Evolutionary conservation across 768 basidiomycete genomes (phyloP).

Genomic region (Podaxis sp.): DNA sequence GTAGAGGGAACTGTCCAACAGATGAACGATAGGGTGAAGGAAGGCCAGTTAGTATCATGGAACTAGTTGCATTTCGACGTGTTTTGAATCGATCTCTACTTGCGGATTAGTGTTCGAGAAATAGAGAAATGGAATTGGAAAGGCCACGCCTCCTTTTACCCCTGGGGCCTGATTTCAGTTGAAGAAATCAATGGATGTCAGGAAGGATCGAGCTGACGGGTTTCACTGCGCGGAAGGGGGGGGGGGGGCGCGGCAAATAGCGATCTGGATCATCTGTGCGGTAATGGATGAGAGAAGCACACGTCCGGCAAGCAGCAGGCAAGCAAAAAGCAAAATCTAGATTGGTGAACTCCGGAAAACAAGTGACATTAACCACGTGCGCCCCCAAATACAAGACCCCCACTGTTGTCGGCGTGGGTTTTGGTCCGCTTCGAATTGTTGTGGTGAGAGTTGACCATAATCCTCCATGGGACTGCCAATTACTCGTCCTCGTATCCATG

Average conservation of each 20-base stretch:
- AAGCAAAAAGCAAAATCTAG: background rate
- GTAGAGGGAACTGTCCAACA: too few species aligned
- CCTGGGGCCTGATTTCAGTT: too few species aligned
- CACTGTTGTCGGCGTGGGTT: background rate
- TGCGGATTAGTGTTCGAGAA: too few species aligned
- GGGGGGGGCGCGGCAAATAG: background rate
- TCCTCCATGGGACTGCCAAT: background rate
- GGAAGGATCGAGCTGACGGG: background rate
- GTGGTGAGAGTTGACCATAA: background rate
- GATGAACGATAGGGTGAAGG: too few species aligned
- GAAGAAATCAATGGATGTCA: too few species aligned
- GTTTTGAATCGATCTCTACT: too few species aligned
- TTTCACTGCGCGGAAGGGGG: background rate
- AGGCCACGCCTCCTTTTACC: too few species aligned
- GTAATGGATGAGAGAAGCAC: background rate
- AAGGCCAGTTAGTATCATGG: too few species aligned
- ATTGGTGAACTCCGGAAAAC: conserved; percentile 1
- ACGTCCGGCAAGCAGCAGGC: background rate
- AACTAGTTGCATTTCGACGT: too few species aligned
- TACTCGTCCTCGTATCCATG: conserved; percentile 72
- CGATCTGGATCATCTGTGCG: background rate
- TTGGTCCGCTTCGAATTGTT: background rate
- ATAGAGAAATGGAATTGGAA: too few species aligned
- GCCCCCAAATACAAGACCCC: too few species aligned
- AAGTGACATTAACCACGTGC: background rate